Evolutionary conservation across 345 rosid genomes (phyloP), one percentile per base, ranked within the genome.

Genomic region (Dipteronia dyeriana): DNA sequence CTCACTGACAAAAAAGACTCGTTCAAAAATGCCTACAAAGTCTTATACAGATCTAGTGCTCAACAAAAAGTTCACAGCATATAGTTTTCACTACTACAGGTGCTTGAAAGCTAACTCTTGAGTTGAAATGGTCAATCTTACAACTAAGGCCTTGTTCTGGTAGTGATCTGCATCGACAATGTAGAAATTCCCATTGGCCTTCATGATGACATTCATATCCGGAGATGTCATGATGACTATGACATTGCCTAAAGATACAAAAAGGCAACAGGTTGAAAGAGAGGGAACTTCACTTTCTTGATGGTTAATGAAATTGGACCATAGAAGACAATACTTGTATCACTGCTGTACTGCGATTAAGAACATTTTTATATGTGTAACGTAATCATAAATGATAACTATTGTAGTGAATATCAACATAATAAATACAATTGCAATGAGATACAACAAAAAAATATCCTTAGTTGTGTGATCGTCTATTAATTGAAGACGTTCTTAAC

Each of bases 261-360:
- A 93, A 65, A 95, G 97, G 78, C 98, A 95, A 90, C 97, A 93
- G 51, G 98, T 93, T 70, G 99, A 93, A 70, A 95, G 98, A 5
- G 98, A 95, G 53, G 91, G 95, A 75, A 95, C 77, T 93, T 95
- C 71, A 93, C 97, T 90, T 93, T 95, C 90, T 92, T 93, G 61
- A 95, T 86, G 68, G 95, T 92, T 41, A 94, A 88, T 70, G 99
- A 91, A 82, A 94, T 90, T 1, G 97, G 97, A 22, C 99, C 99
- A 23, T 86, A 49, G 82, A 93, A 95, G 62, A 90, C 87, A 7
- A 94, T 82, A 0, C 88, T 74, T 1, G 81, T 80, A 12, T 81
- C 95, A 22, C 9, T 25, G 16, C 54, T 31, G 51, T 10, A 11
- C 19, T 57, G 67, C 4, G 22, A 41, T 22, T 41, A 59, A 3